These are phyloP conservation scores for Saturnispora ahearnii DNA, from an alignment of 805 yeast species.

Conservation along the genomic window DNA sequence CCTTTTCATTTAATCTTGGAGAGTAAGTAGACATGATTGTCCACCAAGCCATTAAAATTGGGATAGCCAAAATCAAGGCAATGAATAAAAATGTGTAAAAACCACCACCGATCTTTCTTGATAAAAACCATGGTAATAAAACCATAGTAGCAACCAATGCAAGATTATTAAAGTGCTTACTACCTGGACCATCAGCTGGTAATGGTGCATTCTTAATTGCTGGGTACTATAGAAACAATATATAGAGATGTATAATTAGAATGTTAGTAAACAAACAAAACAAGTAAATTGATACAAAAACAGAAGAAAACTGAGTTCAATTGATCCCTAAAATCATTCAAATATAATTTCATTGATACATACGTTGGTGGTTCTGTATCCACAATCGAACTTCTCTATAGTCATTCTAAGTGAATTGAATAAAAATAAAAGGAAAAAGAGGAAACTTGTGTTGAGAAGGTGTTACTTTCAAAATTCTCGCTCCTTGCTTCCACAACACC, in stretches of 20 bases:
- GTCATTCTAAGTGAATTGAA: slow-evolving; percentile 3
- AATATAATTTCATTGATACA: slow-evolving; percentile 14
- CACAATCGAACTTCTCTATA: slow-evolving; percentile 29
- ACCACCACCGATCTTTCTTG: slow-evolving; percentile 63
- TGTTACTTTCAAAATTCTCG: not conserved
- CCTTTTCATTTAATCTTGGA: slow-evolving; percentile 76
- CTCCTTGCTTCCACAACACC: not conserved
- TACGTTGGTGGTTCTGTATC: slow-evolving; percentile 42
- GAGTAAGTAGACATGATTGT: slow-evolving; percentile 64
- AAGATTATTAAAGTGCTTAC: slow-evolving; percentile 62
- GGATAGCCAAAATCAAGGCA: slow-evolving; percentile 45
- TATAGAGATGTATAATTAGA: not conserved
- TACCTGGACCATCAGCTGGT: slow-evolving; percentile 88
- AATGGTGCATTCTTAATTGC: slow-evolving; percentile 78
- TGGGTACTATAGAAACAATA: slow-evolving; percentile 34
- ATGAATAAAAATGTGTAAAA: slow-evolving; percentile 58
- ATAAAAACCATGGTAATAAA: slow-evolving; percentile 53
- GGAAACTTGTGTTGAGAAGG: not conserved
- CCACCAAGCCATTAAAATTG: slow-evolving; percentile 80
- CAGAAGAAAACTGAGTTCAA: not conserved
- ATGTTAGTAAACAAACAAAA: slow-evolving; percentile 2
- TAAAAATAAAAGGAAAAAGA: not conserved
- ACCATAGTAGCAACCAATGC: slow-evolving; percentile 40
- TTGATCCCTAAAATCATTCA: not conserved
- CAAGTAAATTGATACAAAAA: not conserved